Evolutionary conservation across 2,329 filamentous ascomycete species (phyloP).

Genomic region (Ophiostoma ips): DNA sequence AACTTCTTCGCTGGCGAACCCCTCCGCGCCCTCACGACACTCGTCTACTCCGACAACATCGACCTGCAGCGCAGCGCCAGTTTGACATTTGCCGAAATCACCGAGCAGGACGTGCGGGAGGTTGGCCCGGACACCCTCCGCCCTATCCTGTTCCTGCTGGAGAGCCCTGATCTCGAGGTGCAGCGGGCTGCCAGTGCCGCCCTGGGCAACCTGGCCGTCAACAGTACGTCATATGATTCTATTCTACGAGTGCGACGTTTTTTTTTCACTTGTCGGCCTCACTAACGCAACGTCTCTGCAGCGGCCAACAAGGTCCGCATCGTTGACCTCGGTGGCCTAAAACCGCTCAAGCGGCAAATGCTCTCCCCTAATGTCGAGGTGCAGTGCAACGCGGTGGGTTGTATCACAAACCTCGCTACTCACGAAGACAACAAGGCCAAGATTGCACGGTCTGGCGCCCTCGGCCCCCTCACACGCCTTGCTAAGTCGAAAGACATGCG

Average conservation of each 20-base stretch:
- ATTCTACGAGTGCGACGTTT: neutral
- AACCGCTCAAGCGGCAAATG: conserved; percentile 93
- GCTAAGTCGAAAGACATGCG: conserved; percentile 98
- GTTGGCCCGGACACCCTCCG: conserved; percentile 91
- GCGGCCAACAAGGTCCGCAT: conserved; percentile 97
- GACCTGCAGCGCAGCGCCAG: conserved; percentile 94
- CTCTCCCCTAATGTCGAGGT: conserved; percentile 96
- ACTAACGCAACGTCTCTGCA: conserved; percentile 25
- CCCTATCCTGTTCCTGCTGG: conserved; percentile 86
- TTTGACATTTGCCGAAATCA: conserved; percentile 97
- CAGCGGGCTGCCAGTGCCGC: conserved; percentile 93
- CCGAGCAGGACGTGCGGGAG: conserved; percentile 93
- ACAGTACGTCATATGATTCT: conserved; percentile 60
- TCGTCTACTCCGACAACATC: conserved; percentile 98
- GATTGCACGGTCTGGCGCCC: conserved; percentile 86
- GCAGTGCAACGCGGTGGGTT: conserved; percentile 96
- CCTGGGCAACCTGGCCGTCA: conserved; percentile 88
- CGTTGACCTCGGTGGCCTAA: conserved; percentile 78
- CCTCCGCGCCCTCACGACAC: conserved; percentile 79
- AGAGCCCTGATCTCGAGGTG: conserved; percentile 92
- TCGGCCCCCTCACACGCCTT: conserved; percentile 77
- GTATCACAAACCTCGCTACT: conserved; percentile 94
- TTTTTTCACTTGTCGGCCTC: neutral
- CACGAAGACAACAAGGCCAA: conserved; percentile 99
- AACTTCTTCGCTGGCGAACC: conserved; percentile 98